A percentile compares a stretch with the other conserved stretches of the same genome.
Conservation (phyloP, 1,284 basidiomycete genomes). For the Leucoagaricus sp. region DNA sequence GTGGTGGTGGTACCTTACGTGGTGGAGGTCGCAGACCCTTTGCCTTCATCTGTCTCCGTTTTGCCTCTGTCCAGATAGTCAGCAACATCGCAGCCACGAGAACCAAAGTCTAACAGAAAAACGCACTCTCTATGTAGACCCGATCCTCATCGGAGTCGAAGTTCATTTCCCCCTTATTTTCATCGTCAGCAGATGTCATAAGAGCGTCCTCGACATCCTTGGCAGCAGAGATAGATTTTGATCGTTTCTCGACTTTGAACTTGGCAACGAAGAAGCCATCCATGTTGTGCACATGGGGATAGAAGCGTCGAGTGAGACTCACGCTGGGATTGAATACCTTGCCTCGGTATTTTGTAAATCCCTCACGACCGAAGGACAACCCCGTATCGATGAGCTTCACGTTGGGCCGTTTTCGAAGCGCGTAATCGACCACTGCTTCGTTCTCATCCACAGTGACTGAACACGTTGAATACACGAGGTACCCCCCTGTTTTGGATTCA, state of each 20-base stretch:
- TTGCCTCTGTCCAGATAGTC: constrained; percentile 51
- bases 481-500: constrained; percentile 89
- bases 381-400: constrained; percentile 93
- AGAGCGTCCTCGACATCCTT: constrained; percentile 39
- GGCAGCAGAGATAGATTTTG: constrained; percentile 47
- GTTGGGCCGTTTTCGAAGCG: constrained; percentile 95
- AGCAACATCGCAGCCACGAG: constrained; percentile 16
- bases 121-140: constrained; percentile 68
- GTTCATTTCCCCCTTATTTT: constrained; percentile 22
- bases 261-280: constrained; percentile 99
- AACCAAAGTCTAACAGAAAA: constrained; percentile 13
- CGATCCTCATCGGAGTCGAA: constrained; percentile 76
- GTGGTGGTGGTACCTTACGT: constrained; percentile 31
- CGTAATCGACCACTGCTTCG: constrained; percentile 98
- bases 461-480: constrained; percentile 98
- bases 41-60: constrained; percentile 71
- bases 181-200: constrained; percentile 27
- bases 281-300: constrained; percentile 93
- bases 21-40: constrained; percentile 70
- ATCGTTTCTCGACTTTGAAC: constrained; percentile 87
- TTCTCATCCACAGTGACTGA: constrained; percentile 99
- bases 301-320: constrained; percentile 84
- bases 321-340: constrained; percentile 86
- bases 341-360: constrained; percentile 89
- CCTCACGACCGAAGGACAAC: constrained; percentile 91